Evolutionary conservation across 2,329 filamentous ascomycete species (phyloP), one percentile per base, ranked within the genome.

Genomic region (Akanthomyces uredinophilus): DNA sequence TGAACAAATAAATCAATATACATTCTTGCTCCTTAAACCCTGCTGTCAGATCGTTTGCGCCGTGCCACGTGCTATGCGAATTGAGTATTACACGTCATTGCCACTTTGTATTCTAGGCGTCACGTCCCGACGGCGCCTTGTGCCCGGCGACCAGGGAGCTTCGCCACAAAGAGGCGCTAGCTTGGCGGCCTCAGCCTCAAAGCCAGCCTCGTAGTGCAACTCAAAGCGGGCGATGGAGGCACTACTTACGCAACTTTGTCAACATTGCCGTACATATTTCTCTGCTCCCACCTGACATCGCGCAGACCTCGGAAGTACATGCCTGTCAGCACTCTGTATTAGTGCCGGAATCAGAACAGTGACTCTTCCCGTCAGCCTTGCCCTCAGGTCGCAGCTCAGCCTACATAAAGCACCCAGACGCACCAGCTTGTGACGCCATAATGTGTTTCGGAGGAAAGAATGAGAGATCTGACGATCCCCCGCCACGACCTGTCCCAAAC

Each of bases 381-480:
- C 6, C 2, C 3, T 16, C 16, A 43, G 41, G 16, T 43, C 41
- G 5, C n/a, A 56, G 41, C 52, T 37, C 13, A 32, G 11, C 6
- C 41, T 20, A 43, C 51, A 53, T 39, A 13, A 13, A 54, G 35
- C 41, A 57, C 54, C 35, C n/a, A 13, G 13, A 22, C n/a, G 32
- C 32, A 35, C 27, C 13, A 7, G 5, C 35, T 41, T 41, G 35
- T 35, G 37, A 37, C 54, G n/a, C 7, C 41, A 63, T 43, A 52
- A 83, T 83, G 81, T 83, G 81, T 70, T 83, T 83, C 66, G 78
- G 80, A 50, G 72, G 72, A 65, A 80, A 78, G 55, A 74, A 79
- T 62, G 74, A 77, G 54, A 67, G 69, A 55, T 69, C 71, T 39
- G 69, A 75, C 63, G 76, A 76, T 35, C 74, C 74, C 22, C 72